A percentile compares a stretch with the other conserved stretches of the same genome.
Conservation (phyloP, 1,284 basidiomycete species). For the Apiotrichum gamsii region DNA sequence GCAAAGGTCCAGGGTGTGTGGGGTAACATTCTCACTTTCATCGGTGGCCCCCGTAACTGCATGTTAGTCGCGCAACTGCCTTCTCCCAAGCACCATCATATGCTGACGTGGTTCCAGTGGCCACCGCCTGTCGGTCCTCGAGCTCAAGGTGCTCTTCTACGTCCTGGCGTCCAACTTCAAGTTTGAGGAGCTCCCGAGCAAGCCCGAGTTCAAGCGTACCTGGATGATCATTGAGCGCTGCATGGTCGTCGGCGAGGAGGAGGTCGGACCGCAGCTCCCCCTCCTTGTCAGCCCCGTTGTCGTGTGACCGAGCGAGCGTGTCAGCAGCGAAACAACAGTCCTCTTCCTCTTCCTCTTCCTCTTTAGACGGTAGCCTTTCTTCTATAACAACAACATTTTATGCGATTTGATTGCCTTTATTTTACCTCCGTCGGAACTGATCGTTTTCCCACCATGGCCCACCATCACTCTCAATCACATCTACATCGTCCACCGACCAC, state of each 20-base stretch:
- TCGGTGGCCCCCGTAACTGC: conserved; percentile 57
- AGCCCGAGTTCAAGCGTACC: conserved; percentile 32
- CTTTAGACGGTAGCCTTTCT: no score
- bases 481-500: no score
- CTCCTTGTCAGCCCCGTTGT: conserved; percentile 22
- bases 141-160: conserved; percentile 59
- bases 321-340: no score
- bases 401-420: no score
- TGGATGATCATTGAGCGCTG: conserved; percentile 44
- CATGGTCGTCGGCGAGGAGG: conserved; percentile 38
- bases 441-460: no score
- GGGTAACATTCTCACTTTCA: conserved; percentile 56
- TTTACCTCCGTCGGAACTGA: no score
- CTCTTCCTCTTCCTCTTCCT: no score
- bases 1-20: conserved; percentile 54
- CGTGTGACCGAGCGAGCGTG: no score
- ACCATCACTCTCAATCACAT: no score
- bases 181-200: conserved; percentile 51
- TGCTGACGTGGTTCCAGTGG: no score
- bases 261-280: conserved; percentile 45
- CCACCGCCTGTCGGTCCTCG: conserved; percentile 58
- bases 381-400: no score
- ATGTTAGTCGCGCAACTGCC: conserved; percentile 39
- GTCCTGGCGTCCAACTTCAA: conserved; percentile 55
- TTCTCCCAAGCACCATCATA: background rate